Conservation (phyloP, 805 yeast species). For the Metahyphopichia silvanorum region DNA sequence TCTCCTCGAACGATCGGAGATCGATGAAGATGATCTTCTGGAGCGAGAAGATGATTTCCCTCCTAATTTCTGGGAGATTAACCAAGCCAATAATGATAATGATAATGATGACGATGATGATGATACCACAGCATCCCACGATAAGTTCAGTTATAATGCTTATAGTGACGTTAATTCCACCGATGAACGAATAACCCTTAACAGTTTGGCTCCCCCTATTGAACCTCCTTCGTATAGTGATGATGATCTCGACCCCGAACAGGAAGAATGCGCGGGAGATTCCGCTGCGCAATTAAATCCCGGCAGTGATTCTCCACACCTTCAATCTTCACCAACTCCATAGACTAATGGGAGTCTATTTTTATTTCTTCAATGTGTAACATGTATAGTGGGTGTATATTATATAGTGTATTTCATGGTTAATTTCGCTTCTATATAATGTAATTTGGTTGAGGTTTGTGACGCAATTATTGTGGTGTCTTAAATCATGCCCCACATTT, state of each 20-base stretch:
- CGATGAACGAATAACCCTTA: slow-evolving; percentile 41
- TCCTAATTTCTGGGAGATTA: slow-evolving; percentile 51
- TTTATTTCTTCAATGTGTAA: too few relatives aligned
- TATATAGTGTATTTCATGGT: too few relatives aligned
- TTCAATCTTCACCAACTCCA: too few relatives aligned
- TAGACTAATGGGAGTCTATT: too few relatives aligned
- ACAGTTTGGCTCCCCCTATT: slow-evolving; percentile 31
- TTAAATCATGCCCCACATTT: too few relatives aligned
- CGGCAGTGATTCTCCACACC: not conserved
- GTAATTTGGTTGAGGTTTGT: too few relatives aligned
- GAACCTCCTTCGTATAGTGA: slow-evolving; percentile 37
- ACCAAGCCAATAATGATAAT: slow-evolving; percentile 9
- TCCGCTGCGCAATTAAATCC: not conserved
- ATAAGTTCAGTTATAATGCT: slow-evolving; percentile 36
- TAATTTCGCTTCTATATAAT: too few relatives aligned
- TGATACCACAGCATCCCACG: slow-evolving; percentile 15
- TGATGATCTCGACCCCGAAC: slow-evolving; percentile 11
- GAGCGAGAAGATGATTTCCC: slow-evolving; percentile 51
- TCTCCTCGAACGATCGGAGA: slow-evolving; percentile 62
- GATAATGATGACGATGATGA: slow-evolving; percentile 8
- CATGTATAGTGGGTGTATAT: too few relatives aligned
- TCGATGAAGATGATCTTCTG: slow-evolving; percentile 48
- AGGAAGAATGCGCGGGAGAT: not conserved
- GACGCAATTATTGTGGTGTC: too few relatives aligned
- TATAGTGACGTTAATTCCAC: slow-evolving; percentile 35